Evolutionary conservation across 2,329 filamentous ascomycete genomes (phyloP).

Genomic region (Fonsecaea monophora): DNA sequence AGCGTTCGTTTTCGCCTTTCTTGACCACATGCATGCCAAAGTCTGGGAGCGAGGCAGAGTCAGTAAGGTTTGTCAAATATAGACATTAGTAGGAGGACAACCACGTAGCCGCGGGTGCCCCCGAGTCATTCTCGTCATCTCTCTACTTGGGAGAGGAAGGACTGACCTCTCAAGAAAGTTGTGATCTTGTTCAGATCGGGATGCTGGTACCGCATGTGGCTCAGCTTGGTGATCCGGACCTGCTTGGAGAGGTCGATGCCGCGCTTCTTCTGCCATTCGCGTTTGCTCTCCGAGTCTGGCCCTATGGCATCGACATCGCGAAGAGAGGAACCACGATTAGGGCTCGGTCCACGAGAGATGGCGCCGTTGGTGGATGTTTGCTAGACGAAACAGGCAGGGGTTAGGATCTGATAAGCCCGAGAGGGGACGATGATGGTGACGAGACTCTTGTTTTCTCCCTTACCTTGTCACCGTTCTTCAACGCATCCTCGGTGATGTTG

Average conservation of each 20-base stretch:
- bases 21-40: slow-evolving; percentile 54
- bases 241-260: slow-evolving; percentile 54
- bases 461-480: slow-evolving; percentile 31
- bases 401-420: too few relatives aligned
- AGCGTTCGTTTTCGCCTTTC: slow-evolving; percentile 47
- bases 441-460: background rate
- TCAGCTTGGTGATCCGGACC: slow-evolving; percentile 56
- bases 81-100: background rate
- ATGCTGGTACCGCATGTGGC: slow-evolving; percentile 63
- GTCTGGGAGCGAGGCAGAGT: slow-evolving; percentile 41
- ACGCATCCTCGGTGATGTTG: slow-evolving; percentile 39
- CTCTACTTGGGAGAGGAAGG: too few relatives aligned
- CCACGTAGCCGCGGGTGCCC: background rate
- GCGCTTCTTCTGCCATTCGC: slow-evolving; percentile 38
- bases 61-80: background rate
- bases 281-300: slow-evolving; percentile 30
- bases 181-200: slow-evolving; percentile 58
- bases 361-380: slow-evolving; percentile 28
- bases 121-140: background rate
- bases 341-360: slow-evolving; percentile 38
- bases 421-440: background rate
- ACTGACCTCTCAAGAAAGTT: slow-evolving; percentile 49
- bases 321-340: slow-evolving; percentile 39
- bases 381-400: background rate
- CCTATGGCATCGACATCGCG: slow-evolving; percentile 38